Evolutionary conservation across 352 stramenopile genomes (phyloP).

Genomic region (Phytophthora citricola): DNA sequence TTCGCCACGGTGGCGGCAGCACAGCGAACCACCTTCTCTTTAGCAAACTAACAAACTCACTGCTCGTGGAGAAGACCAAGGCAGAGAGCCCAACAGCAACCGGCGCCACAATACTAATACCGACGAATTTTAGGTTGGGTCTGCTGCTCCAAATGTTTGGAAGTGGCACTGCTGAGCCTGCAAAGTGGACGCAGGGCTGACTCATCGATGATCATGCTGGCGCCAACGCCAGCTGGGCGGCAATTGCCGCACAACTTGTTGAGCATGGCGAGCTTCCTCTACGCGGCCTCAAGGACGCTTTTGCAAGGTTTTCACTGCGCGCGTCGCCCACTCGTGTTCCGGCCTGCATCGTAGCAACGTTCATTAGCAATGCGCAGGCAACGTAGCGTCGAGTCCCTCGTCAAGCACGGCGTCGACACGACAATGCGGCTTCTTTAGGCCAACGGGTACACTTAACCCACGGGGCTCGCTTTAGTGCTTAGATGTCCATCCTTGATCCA

Average conservation of each 20-base stretch:
- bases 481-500: not conserved
- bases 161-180: not conserved
- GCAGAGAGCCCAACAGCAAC: not conserved
- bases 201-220: slow-evolving; percentile 9
- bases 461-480: too few species aligned
- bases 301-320: not conserved
- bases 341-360: slow-evolving; percentile 10
- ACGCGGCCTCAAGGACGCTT: not conserved
- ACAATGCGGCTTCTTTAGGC: slow-evolving; percentile 3
- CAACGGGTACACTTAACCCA: slow-evolving; percentile 3
- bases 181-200: not conserved
- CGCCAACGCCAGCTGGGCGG: slow-evolving; percentile 3
- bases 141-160: not conserved
- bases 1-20: too few species aligned
- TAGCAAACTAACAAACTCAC: slow-evolving; percentile 5
- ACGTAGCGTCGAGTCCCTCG: slow-evolving; percentile 14
- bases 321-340: slow-evolving; percentile 18
- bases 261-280: slow-evolving; percentile 11
- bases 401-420: slow-evolving; percentile 7
- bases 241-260: slow-evolving; percentile 6
- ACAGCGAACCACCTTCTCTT: not conserved
- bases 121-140: not conserved
- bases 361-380: slow-evolving; percentile 8
- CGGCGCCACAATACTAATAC: not conserved
- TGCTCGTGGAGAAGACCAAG: not conserved